Evolutionary conservation across 2,329 filamentous ascomycete species (phyloP), one percentile per base, ranked within the genome.

Genomic region (Tolypocladium album): DNA sequence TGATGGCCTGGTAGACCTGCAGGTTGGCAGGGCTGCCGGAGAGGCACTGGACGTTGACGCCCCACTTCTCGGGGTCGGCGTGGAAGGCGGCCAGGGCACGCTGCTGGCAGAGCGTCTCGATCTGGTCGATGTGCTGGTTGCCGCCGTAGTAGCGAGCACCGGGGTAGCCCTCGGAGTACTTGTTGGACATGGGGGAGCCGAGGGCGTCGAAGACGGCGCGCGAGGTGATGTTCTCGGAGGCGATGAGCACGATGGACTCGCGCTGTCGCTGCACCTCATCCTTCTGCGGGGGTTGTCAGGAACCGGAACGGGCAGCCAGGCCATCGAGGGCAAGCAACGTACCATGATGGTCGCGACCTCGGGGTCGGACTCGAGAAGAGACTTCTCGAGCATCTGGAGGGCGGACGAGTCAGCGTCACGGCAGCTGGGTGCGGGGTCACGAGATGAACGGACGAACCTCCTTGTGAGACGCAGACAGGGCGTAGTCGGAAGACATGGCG

Each of bases 171-270:
- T 99, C 94, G 22, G 92, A 97, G 85, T 99, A 99, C 82, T 99
- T 99, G 86, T 99, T 96, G 78, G 90, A 91, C 89, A 94, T 95
- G 75, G 89, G 88, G 61, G 88, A 92, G 71, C 94, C 94, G 66
- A 99, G 87, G 62, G 94, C 94, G 80, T 99, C 92, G 80, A 96
- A 96, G 71, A 99, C 94, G 70, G 94, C 92, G 69, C 92, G 92
- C 64, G 94, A 99, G 61, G 94, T 99, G 79, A 99, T 92, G 83
- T 99, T 99, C 82, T 99, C 94, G 60, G 94, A 97, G 72, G 94
- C 93, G 71, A 99, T 99, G 74, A 99, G 88, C 73, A 97, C 90
- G 78, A 99, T 96, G 70, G 92, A 97, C 83, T 99, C 92, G 76
- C 91, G 88, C 82, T 99, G 94, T 74, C 94, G 91, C 84, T 96